Percentiles rank a stretch among this genome's conserved stretches.
These are phyloP conservation scores for Saturnispora besseyi DNA, from an alignment of 805 yeast species.

Conservation along the genomic window DNA sequence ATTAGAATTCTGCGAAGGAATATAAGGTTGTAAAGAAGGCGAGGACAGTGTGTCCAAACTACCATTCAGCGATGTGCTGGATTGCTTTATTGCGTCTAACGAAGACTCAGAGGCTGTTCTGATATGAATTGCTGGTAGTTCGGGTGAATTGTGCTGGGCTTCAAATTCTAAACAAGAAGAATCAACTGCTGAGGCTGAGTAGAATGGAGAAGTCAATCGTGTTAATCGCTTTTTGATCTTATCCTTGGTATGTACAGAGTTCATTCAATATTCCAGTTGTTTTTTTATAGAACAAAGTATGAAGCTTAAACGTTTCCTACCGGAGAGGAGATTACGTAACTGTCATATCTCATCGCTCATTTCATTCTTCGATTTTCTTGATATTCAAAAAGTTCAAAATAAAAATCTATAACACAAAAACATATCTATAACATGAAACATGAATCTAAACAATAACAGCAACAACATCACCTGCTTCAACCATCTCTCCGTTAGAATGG, in stretches of 20 bases:
- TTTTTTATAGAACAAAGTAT: not conserved
- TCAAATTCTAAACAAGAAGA: not conserved
- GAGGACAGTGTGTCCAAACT: not conserved
- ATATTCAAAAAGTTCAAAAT: not conserved
- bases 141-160: not conserved
- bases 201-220: conserved; percentile 2
- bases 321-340: not conserved
- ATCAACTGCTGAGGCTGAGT: not conserved
- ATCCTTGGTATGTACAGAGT: not conserved
- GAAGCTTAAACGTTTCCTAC: not conserved
- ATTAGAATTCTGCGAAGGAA: not conserved
- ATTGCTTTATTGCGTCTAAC: not conserved
- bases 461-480: conserved; percentile 92
- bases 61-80: not conserved
- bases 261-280: not conserved
- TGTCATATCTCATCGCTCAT: not conserved
- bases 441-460: conserved; percentile 54
- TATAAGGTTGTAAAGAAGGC: not conserved
- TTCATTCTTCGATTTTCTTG: not conserved
- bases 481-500: conserved; percentile 89
- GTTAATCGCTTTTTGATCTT: conserved; percentile 2
- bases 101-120: not conserved
- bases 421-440: not conserved
- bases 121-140: not conserved
- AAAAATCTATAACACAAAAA: not conserved